Evolutionary conservation across 179 eudicot species (phyloP).

Genomic region (Beta corolliflora): DNA sequence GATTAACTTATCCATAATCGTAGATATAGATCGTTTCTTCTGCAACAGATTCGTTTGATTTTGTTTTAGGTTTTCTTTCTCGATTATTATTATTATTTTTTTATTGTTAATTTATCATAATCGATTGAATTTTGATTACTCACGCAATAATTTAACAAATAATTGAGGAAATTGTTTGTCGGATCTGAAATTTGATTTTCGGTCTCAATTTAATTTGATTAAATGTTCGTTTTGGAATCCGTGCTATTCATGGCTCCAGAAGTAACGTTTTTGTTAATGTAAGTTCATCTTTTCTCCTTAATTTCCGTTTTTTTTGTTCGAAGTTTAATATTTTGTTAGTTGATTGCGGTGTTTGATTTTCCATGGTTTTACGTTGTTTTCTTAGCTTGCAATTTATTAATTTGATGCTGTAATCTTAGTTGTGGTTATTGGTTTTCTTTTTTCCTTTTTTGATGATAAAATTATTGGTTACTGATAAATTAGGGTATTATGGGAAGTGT

Average conservation of each 20-base stretch:
- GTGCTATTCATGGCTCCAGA: slow-evolving; percentile 5
- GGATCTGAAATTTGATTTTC: slow-evolving; percentile 18
- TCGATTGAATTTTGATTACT: neutral
- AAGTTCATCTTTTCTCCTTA: slow-evolving; percentile 21
- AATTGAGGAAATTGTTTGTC: slow-evolving; percentile 1
- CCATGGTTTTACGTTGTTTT: neutral
- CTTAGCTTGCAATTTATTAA: too few relatives aligned
- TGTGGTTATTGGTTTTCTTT: too few relatives aligned
- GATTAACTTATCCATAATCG: slow-evolving; percentile 1
- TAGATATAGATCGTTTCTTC: slow-evolving; percentile 1
- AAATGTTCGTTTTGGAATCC: slow-evolving; percentile 5
- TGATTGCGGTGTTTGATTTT: neutral
- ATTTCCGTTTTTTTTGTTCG: neutral
- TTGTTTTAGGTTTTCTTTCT: neutral
- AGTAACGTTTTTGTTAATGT: slow-evolving; percentile 22
- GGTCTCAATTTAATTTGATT: slow-evolving; percentile 6
- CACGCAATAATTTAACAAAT: neutral
- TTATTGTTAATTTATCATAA: neutral
- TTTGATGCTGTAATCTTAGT: too few relatives aligned
- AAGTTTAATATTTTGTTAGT: slow-evolving; percentile 5
- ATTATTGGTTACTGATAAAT: too few relatives aligned
- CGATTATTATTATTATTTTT: neutral
- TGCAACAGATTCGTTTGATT: slow-evolving; percentile 13
- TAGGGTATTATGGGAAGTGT: too few relatives aligned
- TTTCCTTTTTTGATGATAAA: too few relatives aligned